Evolutionary conservation across 2,329 filamentous ascomycete species (phyloP).

Genomic region (Colletotrichum lindemuthianum): DNA sequence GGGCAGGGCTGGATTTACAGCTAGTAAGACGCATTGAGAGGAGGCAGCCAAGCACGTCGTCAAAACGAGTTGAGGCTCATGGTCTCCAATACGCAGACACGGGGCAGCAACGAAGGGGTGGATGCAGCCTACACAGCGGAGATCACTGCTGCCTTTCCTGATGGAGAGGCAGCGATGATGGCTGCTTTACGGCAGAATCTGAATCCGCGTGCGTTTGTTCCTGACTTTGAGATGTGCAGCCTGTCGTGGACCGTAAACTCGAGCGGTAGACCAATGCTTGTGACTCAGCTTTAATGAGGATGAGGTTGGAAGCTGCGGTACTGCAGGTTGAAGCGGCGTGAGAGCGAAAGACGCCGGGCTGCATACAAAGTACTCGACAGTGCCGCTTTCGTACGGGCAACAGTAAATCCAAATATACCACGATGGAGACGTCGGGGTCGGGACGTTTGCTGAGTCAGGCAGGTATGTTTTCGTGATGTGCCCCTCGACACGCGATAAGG

Average conservation of each 20-base stretch:
- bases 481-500: constrained; percentile 18
- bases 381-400: neutral
- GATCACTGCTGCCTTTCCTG: neutral
- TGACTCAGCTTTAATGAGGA: too few relatives aligned
- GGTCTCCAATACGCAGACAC: constrained; percentile 16
- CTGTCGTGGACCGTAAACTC: too few relatives aligned
- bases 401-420: constrained; percentile 1
- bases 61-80: neutral
- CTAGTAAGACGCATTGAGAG: constrained; percentile 5
- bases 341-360: too few relatives aligned
- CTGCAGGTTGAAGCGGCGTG: too few relatives aligned
- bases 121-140: neutral
- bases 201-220: too few relatives aligned
- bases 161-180: too few relatives aligned
- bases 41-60: neutral
- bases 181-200: too few relatives aligned
- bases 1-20: constrained; percentile 27
- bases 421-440: constrained; percentile 3
- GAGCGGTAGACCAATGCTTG: too few relatives aligned
- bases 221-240: too few relatives aligned
- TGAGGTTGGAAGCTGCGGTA: too few relatives aligned
- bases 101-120: constrained; percentile 3
- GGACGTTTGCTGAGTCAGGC: constrained; percentile 26
- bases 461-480: constrained; percentile 5
- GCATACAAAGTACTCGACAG: too few relatives aligned